Percentiles rank a stretch among this genome's conserved stretches.
phyloP scores from a whole-genome alignment of 805 yeast genomes.

The Candida railenensis region DNA sequence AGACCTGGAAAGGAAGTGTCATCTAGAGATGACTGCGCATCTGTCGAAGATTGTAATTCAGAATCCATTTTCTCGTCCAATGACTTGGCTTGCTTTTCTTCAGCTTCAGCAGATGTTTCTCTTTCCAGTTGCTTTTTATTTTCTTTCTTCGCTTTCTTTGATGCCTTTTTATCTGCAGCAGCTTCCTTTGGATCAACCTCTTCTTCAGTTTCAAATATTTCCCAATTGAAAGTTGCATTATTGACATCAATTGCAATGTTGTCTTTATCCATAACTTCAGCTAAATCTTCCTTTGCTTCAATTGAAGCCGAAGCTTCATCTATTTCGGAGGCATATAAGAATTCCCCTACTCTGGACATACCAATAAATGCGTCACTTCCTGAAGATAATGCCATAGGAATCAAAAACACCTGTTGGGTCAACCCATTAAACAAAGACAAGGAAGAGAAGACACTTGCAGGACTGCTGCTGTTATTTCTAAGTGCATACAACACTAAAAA shows the following conservation, averaged over 20 bases:
- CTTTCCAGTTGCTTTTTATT: slow-evolving; percentile 6
- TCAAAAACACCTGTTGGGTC: slow-evolving; percentile 55
- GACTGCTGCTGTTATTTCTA: slow-evolving; percentile 32
- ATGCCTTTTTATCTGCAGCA: slow-evolving; percentile 5
- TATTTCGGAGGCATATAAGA: slow-evolving; percentile 43
- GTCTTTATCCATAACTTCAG: slow-evolving; percentile 18
- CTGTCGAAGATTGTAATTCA: not conserved
- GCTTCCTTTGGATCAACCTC: slow-evolving; percentile 28
- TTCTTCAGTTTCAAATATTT: slow-evolving; percentile 23
- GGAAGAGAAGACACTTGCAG: slow-evolving; percentile 66
- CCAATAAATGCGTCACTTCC: slow-evolving; percentile 65
- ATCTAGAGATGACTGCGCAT: slow-evolving; percentile 1
- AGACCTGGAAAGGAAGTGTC: slow-evolving; percentile 43
- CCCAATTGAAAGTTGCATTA: slow-evolving; percentile 70
- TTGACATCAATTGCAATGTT: slow-evolving; percentile 47
- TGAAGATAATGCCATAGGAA: slow-evolving; percentile 65
- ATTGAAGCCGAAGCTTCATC: slow-evolving; percentile 29
- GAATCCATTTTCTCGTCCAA: slow-evolving; percentile 11
- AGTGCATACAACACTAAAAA: slow-evolving; percentile 32
- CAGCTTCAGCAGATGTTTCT: slow-evolving; percentile 4
- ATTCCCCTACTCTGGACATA: slow-evolving; percentile 51
- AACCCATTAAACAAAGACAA: slow-evolving; percentile 61
- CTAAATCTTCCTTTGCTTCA: slow-evolving; percentile 11
- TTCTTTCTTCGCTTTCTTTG: slow-evolving; percentile 19
- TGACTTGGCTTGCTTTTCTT: slow-evolving; percentile 14